phyloP scores from a whole-genome alignment of 768 basidiomycete genomes.

The Mycena rosella region DNA sequence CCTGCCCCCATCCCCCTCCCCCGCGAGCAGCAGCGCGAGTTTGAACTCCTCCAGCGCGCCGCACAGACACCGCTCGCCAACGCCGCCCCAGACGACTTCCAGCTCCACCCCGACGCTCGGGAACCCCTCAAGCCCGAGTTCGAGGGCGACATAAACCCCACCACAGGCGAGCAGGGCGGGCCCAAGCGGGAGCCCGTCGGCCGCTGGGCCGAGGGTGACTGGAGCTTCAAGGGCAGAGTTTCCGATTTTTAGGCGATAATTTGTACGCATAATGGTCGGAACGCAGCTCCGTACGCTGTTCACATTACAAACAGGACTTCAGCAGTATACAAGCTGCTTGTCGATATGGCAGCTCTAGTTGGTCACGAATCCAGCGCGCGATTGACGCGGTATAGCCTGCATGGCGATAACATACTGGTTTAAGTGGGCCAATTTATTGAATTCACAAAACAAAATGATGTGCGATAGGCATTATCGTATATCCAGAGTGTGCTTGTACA shows the following conservation, averaged over 20 bases:
- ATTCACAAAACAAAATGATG: background rate
- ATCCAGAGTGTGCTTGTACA: conserved; percentile 26
- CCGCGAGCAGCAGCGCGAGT: conserved; percentile 82
- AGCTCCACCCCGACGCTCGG: conserved; percentile 79
- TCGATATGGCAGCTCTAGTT: no score
- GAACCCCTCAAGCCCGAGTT: conserved; percentile 74
- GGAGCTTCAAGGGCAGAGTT: conserved; percentile 92
- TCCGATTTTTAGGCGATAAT: conserved; percentile 88
- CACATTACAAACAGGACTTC: no score
- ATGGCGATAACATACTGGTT: no score
- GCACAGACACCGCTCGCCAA: conserved; percentile 61
- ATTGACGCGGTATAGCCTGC: no score
- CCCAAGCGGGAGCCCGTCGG: conserved; percentile 88
- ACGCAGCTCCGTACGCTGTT: no score
- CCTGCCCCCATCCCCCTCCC: conserved; percentile 86
- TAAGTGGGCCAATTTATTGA: no score
- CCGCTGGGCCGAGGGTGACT: conserved; percentile 75
- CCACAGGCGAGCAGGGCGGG: conserved; percentile 87
- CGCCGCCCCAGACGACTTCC: conserved; percentile 49
- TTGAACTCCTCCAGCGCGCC: conserved; percentile 83
- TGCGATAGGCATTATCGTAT: conserved; percentile 15
- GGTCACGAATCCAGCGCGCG: no score
- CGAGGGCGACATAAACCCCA: conserved; percentile 84
- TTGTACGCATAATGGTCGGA: no score
- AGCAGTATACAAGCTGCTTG: no score